Percentiles rank a stretch among this genome's conserved stretches.
Evolutionary conservation across 352 stramenopile genomes (phyloP).

Genomic region (Globisporangium echinulatum): DNA sequence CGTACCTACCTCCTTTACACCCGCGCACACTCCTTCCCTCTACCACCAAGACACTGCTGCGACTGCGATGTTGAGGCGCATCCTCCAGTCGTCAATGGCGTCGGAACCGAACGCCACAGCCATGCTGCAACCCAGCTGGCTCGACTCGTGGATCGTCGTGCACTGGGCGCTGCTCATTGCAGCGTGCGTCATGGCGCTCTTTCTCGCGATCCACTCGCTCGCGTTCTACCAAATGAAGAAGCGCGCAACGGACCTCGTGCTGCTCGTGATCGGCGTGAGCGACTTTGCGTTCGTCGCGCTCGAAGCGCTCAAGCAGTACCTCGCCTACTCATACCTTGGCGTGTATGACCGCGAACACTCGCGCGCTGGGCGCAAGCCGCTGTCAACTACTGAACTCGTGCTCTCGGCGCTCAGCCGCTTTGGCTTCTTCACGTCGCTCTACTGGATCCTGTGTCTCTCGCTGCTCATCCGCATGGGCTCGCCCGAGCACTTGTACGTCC

Average conservation of each 20-base stretch:
- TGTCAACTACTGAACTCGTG: slow-evolving; percentile 18
- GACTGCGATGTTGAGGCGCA: no score
- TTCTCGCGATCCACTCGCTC: slow-evolving; percentile 53
- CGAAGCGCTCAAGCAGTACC: slow-evolving; percentile 41
- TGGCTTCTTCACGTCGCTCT: slow-evolving; percentile 72
- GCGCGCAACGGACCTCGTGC: slow-evolving; percentile 58
- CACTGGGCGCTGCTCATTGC: slow-evolving; percentile 43
- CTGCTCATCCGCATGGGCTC: slow-evolving; percentile 58
- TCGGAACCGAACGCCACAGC: no score
- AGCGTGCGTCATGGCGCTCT: slow-evolving; percentile 33
- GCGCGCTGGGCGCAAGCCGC: slow-evolving; percentile 1
- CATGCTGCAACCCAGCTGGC: slow-evolving; percentile 14
- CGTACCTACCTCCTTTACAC: no score
- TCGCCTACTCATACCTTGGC: slow-evolving; percentile 37
- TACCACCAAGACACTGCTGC: no score
- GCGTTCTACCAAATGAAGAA: slow-evolving; percentile 58
- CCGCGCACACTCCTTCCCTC: no score
- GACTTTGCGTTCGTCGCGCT: slow-evolving; percentile 45
- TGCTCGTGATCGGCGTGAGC: slow-evolving; percentile 56
- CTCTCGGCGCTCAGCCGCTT: slow-evolving; percentile 44
- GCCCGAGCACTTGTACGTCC: slow-evolving; percentile 44
- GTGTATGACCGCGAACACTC: slow-evolving; percentile 18
- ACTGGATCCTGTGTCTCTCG: slow-evolving; percentile 65
- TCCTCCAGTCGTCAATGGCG: no score
- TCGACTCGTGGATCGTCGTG: slow-evolving; percentile 34